These are phyloP conservation scores for Trichophyton schoenleinii DNA, from an alignment of 2,329 filamentous ascomycete species.

Conservation along the genomic window DNA sequence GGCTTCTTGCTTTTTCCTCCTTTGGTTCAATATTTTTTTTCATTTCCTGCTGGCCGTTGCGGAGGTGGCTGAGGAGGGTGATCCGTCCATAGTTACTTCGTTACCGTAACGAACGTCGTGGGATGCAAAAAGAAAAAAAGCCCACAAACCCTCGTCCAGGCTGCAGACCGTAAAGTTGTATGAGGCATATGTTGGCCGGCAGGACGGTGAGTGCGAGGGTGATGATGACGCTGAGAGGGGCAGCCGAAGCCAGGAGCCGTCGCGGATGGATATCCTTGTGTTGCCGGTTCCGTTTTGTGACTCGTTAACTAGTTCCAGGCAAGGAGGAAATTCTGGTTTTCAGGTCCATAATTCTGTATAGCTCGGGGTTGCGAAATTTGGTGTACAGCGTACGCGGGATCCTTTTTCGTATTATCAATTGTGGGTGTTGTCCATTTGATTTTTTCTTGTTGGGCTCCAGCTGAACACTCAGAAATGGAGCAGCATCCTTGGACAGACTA, in stretches of 20 bases:
- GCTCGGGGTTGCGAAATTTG: too few relatives aligned
- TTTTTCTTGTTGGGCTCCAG: too few relatives aligned
- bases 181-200: slow-evolving; percentile 1
- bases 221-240: neutral
- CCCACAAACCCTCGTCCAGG: neutral
- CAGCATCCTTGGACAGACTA: too few relatives aligned
- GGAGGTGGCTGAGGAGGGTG: neutral
- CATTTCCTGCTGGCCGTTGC: neutral
- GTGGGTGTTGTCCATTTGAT: too few relatives aligned
- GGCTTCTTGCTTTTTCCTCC: neutral
- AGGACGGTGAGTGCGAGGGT: neutral
- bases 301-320: too few relatives aligned
- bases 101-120: neutral
- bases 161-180: neutral
- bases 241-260: neutral
- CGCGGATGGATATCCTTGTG: slow-evolving; percentile 2
- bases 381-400: too few relatives aligned
- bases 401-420: too few relatives aligned
- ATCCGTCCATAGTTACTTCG: neutral
- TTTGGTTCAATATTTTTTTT: neutral
- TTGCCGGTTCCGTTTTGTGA: neutral
- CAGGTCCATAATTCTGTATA: too few relatives aligned
- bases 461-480: too few relatives aligned
- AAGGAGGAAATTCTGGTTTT: too few relatives aligned
- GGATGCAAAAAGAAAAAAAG: neutral